Evolutionary conservation across 768 basidiomycete genomes (phyloP), one percentile per base, ranked within the genome.

Genomic region (Amanita rubescens): DNA sequence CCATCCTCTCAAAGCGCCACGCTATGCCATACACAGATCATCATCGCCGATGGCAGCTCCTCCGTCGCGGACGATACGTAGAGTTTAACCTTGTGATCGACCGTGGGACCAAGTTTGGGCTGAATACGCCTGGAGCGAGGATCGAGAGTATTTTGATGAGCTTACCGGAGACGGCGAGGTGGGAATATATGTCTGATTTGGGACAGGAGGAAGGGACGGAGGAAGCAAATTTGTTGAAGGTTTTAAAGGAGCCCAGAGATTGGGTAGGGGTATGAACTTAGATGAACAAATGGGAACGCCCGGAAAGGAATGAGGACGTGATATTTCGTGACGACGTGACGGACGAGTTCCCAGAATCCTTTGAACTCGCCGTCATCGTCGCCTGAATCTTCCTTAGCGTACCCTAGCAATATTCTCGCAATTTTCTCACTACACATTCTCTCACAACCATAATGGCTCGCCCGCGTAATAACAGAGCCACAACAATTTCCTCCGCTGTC

Each of bases 141-240:
- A 85, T 94, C 17, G 92, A 94, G 72, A 90, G 89, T 65, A 90
- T 94, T 53, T 66, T 94, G 35, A 93, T 93, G 90, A 90, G 85
- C 66, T 68, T 94, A 49, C 92, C 92, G 0, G 85, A 92, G 69
- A 86, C 81, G 4, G 89, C 88, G 22, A 76, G 89, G 57, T 94
- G 91, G 91, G 92, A 94, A 69, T 94, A 94, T 66, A 85, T 85
- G 81, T 75, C 80, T 3, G 85, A 89, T 6, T 66, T 93, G 58
- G 90, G 87, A 2, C 71, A 68, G 17, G 73, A 49, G 25, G 49
- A 82, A 54, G 81, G 77, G 0, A 82, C 82, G 9, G 79, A 80
- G 54, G 92, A 94, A 63, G 84, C 77, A 15, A 75, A 75, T 49
- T 60, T 92, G 32, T 58, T 89, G 32, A 70, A 75, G 27, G 78